A percentile compares a stretch with the other conserved stretches of the same genome.
These are phyloP conservation scores for Aristolochia fimbriata DNA, from an alignment of 164 flowering plant genomes.

Conservation along the genomic window DNA sequence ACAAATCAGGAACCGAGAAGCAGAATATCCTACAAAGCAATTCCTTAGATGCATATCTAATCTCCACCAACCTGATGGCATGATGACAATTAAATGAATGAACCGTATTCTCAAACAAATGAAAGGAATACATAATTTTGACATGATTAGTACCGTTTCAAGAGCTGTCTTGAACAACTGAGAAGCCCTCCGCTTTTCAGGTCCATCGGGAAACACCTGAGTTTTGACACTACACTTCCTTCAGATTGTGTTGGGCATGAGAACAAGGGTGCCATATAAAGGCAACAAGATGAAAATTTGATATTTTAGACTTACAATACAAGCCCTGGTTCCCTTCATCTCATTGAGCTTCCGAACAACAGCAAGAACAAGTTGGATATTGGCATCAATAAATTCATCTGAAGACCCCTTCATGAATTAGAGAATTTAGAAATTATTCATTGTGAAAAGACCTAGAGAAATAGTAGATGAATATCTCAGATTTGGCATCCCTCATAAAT, in stretches of 20 bases:
- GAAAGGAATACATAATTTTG: neutral
- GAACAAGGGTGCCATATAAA: no score
- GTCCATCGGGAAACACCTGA: constrained; percentile 94
- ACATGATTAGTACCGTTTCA: constrained; percentile 48
- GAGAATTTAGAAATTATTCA: constrained; percentile 27
- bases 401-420: constrained; percentile 88
- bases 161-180: constrained; percentile 68
- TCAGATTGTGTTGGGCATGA: neutral
- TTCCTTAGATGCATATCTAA: neutral
- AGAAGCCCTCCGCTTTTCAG: constrained; percentile 83
- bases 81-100: neutral
- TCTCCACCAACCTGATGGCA: no score
- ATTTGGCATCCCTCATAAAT: no score
- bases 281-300: no score
- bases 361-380: constrained; percentile 78
- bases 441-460: neutral
- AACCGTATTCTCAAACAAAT: neutral
- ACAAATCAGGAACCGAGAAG: neutral
- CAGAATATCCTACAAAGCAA: neutral
- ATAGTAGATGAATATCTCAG: no score
- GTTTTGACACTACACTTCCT: neutral
- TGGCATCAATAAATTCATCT: constrained; percentile 94
- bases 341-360: constrained; percentile 65
- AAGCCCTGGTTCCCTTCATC: constrained; percentile 50
- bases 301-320: constrained; percentile 51